Base-by-base conservation (phyloP, 805 yeast species). In the Starmerella bacillaris region DNA sequence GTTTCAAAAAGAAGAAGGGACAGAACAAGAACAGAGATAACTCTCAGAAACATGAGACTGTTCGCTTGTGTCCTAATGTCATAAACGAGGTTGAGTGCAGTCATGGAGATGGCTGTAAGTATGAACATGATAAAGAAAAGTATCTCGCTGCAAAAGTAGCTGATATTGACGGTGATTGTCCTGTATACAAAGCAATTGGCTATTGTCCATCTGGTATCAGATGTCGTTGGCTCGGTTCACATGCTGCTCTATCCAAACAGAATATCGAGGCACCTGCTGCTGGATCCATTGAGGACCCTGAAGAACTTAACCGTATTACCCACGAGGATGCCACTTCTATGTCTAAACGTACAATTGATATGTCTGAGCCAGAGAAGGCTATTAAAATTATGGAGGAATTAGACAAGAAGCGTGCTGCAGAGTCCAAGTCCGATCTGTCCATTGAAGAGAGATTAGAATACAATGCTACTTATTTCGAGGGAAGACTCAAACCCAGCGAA, bases 131-230 rank as follows among this genome's bases (percentile, higher is more conserved):
- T 56, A 52, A 83, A 18, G 65, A 62, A 3, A 61, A 55, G 31
- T 89, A 82, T 48, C 53, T 89, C 21, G 57, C 51, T 0, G 53
- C 67, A 18, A 86, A 89, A 54, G 76, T 72, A 1, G 63, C 57
- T 0, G 96, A 89, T 52, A 58, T 80, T 17, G 68, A 64, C 7
- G 92, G 92, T 0, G 50, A 49, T 2, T 89, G 99, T 57, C 96
- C 98, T 0, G 94, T 80, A 3, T 83, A 60, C 51, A 61, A 60
- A 22, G 75, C 78, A 1, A 61, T 80, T 24, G 99, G 99, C 0
- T 74, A 70, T 50, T 89, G 99, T 62, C 93, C 94, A 3, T 68
- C 77, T 41, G 98, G 98, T 0, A 58, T 79, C 47, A 86, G 80
- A 54, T 89, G 99, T 59, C 70, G 94, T 48, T 89, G 94, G 80